Conservation (phyloP, 208 protist species). For the Vickermania ingenoplastis region DNA sequence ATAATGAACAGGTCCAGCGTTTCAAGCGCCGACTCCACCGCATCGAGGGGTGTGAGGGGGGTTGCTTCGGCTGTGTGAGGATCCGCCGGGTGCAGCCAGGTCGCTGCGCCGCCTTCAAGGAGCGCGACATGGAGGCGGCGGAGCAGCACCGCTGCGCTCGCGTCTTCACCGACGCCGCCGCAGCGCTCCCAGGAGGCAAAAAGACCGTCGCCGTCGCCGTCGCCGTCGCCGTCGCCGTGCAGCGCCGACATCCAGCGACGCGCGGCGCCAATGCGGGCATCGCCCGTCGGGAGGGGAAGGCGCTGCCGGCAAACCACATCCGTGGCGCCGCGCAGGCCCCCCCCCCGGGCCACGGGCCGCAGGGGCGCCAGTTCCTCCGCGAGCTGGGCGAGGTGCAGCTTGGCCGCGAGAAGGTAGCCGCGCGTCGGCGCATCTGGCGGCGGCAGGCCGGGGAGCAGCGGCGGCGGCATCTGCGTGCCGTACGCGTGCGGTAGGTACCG, state of each 20-base stretch:
- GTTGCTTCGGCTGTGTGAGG: neutral
- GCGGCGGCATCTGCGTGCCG: conserved; percentile 78
- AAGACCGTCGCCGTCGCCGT: neutral
- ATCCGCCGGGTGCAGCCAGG: neutral
- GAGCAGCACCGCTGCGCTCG: conserved; percentile 18
- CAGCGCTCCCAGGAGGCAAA: neutral
- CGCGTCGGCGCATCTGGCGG: neutral
- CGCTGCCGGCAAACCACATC: neutral
- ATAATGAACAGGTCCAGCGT: conserved; percentile 66
- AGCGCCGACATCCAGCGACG: neutral
- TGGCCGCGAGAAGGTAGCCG: neutral
- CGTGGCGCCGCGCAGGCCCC: neutral
- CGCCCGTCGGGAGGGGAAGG: neutral
- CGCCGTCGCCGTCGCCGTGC: neutral
- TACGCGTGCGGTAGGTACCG: conserved; percentile 70
- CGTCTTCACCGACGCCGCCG: neutral
- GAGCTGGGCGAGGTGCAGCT: conserved; percentile 1
- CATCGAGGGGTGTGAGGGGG: neutral
- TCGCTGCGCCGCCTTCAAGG: conserved; percentile 20
- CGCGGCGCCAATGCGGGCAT: neutral
- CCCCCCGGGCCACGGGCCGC: neutral
- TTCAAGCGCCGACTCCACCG: conserved; percentile 20
- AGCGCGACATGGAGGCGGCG: conserved; percentile 33
- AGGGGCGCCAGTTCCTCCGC: neutral
- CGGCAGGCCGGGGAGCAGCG: conserved; percentile 23